These are phyloP conservation scores for Lipomyces yamadae DNA, from an alignment of 805 yeast genomes.

Conservation along the genomic window DNA sequence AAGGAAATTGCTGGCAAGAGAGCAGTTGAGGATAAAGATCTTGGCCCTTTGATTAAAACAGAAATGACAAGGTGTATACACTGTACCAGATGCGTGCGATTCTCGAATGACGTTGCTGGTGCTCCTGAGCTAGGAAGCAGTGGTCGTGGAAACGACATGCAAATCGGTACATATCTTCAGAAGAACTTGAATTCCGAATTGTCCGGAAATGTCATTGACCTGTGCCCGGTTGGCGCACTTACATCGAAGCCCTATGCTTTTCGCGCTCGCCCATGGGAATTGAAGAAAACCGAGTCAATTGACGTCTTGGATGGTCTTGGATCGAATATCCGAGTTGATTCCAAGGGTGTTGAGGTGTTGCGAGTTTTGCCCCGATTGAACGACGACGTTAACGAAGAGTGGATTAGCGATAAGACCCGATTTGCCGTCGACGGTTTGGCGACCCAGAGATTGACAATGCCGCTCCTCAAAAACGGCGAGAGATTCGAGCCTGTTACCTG, in stretches of 20 bases:
- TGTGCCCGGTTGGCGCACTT: constrained; percentile 91
- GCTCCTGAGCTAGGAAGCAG: constrained; percentile 88
- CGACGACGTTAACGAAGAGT: constrained; percentile 87
- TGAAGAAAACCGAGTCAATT: constrained; percentile 83
- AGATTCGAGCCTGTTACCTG: constrained; percentile 76
- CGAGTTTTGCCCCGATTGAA: constrained; percentile 83
- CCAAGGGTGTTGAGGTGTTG: constrained; percentile 86
- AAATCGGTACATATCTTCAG: constrained; percentile 87
- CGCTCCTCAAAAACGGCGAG: constrained; percentile 72
- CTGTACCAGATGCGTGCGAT: constrained; percentile 89
- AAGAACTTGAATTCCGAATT: constrained; percentile 82
- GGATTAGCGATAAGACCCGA: constrained; percentile 88
- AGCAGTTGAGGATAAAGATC: constrained; percentile 87
- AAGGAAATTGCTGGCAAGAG: constrained; percentile 81
- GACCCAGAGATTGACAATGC: constrained; percentile 83
- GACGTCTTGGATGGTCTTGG: constrained; percentile 86
- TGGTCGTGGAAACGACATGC: constrained; percentile 91
- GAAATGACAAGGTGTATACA: constrained; percentile 92
- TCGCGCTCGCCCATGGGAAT: constrained; percentile 91
- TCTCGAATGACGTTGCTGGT: constrained; percentile 89
- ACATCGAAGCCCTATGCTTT: constrained; percentile 92
- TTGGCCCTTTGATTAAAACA: constrained; percentile 87
- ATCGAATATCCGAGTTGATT: constrained; percentile 80
- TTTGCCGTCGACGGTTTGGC: constrained; percentile 85
- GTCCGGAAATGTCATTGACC: constrained; percentile 84